Evolutionary conservation across 148 eudicot genomes (phyloP), one percentile per base, ranked within the genome.

Genomic region (Rhododendron williamsianum): DNA sequence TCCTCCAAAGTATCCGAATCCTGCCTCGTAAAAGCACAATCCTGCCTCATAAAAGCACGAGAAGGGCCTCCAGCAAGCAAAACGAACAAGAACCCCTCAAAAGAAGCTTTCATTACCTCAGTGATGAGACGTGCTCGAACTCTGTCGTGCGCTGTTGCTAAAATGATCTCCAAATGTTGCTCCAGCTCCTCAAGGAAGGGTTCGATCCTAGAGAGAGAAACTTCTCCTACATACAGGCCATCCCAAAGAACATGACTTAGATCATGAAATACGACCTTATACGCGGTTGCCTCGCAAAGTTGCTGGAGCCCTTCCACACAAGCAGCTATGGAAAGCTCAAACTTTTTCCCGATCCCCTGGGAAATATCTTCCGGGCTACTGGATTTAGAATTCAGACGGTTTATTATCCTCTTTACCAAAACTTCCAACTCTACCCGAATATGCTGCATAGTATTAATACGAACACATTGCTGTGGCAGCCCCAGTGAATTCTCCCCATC

Each of bases 31-130:
- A 95, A 97, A 81, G 87, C 87, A 27, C 99, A 90, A 88, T 97
- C 98, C 76, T 91, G 89, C 79, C 78, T 80, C 4, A 90, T 82
- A 71, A 95, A 97, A 81, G 87, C 87, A 27, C 99, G 98, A 82
- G 94, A 86, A n/a, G 99, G 99, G n/a, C 98, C 96, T 33, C 98
- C 98, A 38, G 94, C 96, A 63, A 97, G 94, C 92, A 97, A 89
- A 78, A 97, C 94, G 81, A 93, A 87, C 87, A 95, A 88, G 81
- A 97, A 97, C 38, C 99, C 98, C 23, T 97, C 92, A 54, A 94
- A 97, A 2, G 96, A 92, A 54, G 98, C 98, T 87, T 88, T 97
- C 99, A 97, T 95, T 79, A 97, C 89, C 27, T 94, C 93, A 9
- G 96, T 92, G 19, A 97, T 93, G 9, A 93, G 91, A 78, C 98